These are phyloP conservation scores for Aureobasidium sp. DNA, from an alignment of 2,329 filamentous ascomycete species.

Conservation along the genomic window DNA sequence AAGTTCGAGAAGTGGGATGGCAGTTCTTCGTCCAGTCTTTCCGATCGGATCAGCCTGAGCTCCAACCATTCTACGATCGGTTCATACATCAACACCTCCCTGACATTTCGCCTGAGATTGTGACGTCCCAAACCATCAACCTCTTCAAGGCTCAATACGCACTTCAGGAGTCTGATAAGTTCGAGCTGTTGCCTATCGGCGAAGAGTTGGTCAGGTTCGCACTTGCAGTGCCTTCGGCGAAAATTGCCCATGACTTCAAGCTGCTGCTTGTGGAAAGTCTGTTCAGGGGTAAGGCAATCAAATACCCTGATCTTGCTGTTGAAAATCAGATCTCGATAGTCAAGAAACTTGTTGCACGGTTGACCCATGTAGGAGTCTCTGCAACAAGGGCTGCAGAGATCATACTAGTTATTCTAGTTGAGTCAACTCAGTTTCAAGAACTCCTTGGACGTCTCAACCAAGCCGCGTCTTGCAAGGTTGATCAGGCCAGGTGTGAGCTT, in stretches of 20 bases:
- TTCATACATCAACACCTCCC: conserved; percentile 53
- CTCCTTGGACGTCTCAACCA: neutral
- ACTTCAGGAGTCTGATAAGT: neutral
- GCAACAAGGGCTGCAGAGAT: neutral
- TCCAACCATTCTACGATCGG: conserved; percentile 33
- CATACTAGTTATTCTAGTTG: neutral
- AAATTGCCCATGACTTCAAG: neutral
- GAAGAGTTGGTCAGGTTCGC: neutral
- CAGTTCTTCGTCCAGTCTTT: conserved; percentile 50
- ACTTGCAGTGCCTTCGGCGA: neutral
- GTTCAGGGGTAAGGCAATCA: neutral
- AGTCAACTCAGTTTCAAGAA: neutral
- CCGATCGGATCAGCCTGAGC: conserved; percentile 26
- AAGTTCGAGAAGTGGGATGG: conserved; percentile 64
- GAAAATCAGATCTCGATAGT: conserved; percentile 51
- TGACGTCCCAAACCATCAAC: conserved; percentile 38
- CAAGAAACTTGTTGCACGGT: conserved; percentile 63
- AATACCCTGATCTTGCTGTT: neutral
- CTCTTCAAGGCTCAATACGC: neutral
- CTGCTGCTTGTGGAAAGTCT: neutral
- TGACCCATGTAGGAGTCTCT: neutral
- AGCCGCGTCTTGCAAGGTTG: neutral
- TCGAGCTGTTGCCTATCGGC: neutral
- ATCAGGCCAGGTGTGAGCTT: too few relatives aligned
- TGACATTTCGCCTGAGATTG: conserved; percentile 49